Evolutionary conservation across 106 monocot genomes (phyloP), one percentile per base, ranked within the genome.

Genomic region (Dioscorea dumetorum): DNA sequence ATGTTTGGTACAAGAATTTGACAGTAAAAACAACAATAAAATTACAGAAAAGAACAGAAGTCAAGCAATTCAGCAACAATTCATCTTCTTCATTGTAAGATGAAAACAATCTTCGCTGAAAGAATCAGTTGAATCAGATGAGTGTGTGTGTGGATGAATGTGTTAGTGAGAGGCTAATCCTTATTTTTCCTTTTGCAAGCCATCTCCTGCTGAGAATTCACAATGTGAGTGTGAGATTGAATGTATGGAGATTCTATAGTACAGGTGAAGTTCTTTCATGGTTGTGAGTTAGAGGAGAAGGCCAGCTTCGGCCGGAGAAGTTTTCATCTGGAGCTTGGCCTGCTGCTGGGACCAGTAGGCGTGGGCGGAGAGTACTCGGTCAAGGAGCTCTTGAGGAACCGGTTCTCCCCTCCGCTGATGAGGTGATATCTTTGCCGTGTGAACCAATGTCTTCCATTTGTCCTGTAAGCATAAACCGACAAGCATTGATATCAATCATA

Each of bases 391-490:
- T 51, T 97, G 95, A 20, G 95, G 95, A 6, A 97, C 95, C 23
- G 91, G 95, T 69, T 97, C 95, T 18, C 95, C 95, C 65, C 95
- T 81, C 68, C 95, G 79, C 70, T 89, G 88, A 73, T 97, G 95
- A 8, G 95, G 91, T 24, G 91, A 72, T 64, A 95, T 91, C 33
- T 71, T 74, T 10, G 95, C 95, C 10, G 95, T 95, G 83, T 95
- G 95, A 51, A 95, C 95, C 73, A 95, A 35, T 13, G 95, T 95
- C 81, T 95, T 95, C 95, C 95, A 95, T 61, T 95, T 95, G 76
- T 95, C 95, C 95, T 95, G 83, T 63, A 33, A 32, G 21, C 17
- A 49, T 23, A 7, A 68, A 53, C 32, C 2, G 4, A 24, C 2
- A 24, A 58, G 18, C 19, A n/a, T 0, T 24, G 23, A 7, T 49